Conservation (phyloP, 2,329 filamentous ascomycete genomes). For the Alternaria gansuensis region DNA sequence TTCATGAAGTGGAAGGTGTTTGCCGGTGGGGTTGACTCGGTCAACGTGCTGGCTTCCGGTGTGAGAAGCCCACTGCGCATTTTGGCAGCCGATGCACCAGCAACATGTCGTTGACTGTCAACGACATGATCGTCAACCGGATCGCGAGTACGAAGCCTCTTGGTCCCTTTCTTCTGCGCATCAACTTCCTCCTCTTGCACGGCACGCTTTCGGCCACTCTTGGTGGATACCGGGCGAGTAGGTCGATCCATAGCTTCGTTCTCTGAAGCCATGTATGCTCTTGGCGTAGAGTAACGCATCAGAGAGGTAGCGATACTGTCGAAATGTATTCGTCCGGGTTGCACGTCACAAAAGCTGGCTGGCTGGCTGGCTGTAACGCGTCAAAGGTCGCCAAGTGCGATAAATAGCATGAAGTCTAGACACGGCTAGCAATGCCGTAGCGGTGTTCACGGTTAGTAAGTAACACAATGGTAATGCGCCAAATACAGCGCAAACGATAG, state of each 20-base stretch:
- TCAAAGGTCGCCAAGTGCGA: slow-evolving; percentile 1
- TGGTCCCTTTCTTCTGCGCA: background rate
- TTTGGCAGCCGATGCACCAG: slow-evolving; percentile 7
- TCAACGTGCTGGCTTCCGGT: slow-evolving; percentile 32
- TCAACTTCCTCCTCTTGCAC: slow-evolving; percentile 10
- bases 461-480: slow-evolving; percentile 1
- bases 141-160: slow-evolving; percentile 20
- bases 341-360: background rate
- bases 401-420: background rate
- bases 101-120: background rate
- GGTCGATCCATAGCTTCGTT: slow-evolving; percentile 14
- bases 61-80: slow-evolving; percentile 30
- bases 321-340: background rate
- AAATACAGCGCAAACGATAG: slow-evolving; percentile 2
- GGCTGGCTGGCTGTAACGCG: slow-evolving; percentile 4
- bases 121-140: slow-evolving; percentile 6
- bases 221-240: slow-evolving; percentile 12
- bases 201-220: slow-evolving; percentile 15
- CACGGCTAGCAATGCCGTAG: background rate
- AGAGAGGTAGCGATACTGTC: background rate
- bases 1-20: slow-evolving; percentile 53
- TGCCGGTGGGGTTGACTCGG: slow-evolving; percentile 18
- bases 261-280: background rate
- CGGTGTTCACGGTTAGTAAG: background rate
- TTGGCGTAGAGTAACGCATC: background rate